Evolutionary conservation across 2,329 filamentous ascomycete genomes (phyloP).

Genomic region (Hypoxylon sp.): DNA sequence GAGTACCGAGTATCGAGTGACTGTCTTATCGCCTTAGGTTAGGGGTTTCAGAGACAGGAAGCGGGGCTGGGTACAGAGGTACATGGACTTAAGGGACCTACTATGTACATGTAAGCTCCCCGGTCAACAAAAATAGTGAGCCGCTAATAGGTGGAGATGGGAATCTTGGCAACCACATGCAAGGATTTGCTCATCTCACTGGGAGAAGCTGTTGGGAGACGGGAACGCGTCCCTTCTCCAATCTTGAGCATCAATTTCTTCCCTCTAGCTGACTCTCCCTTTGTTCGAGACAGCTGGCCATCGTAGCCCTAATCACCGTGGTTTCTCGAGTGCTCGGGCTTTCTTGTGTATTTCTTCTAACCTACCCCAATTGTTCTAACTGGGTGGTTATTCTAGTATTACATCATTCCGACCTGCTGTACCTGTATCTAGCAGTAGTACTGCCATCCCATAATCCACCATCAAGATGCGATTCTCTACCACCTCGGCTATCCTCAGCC

Average conservation of each 20-base stretch:
- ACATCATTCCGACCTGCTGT: slow-evolving; percentile 42
- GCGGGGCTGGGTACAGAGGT: not conserved
- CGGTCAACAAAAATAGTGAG: slow-evolving; percentile 35
- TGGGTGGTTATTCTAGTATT: slow-evolving; percentile 29
- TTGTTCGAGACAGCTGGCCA: slow-evolving; percentile 24
- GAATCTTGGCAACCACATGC: slow-evolving; percentile 29
- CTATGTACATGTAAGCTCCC: slow-evolving; percentile 26
- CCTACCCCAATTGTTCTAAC: slow-evolving; percentile 25
- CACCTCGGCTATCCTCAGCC: slow-evolving; percentile 61
- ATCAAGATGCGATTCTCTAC: slow-evolving; percentile 69
- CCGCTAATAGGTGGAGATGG: slow-evolving; percentile 33
- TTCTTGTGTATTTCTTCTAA: slow-evolving; percentile 16
- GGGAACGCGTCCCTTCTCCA: slow-evolving; percentile 28
- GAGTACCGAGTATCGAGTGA: not conserved
- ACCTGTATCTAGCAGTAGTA: not conserved
- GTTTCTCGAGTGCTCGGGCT: not conserved
- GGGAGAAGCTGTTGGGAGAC: slow-evolving; percentile 25
- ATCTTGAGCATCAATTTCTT: slow-evolving; percentile 4
- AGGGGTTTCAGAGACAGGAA: slow-evolving; percentile 4
- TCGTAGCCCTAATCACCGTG: slow-evolving; percentile 9
- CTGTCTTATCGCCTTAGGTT: slow-evolving; percentile 5
- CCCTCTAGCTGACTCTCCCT: slow-evolving; percentile 13
- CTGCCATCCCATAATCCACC: slow-evolving; percentile 27
- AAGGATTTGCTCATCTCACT: slow-evolving; percentile 28
- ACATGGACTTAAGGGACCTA: not conserved